Percentiles rank a stretch among this genome's conserved stretches.
These are phyloP conservation scores for Rhizoclosmatium globosum DNA, from an alignment of 192 early-diverging fungal genomes.

Conservation along the genomic window DNA sequence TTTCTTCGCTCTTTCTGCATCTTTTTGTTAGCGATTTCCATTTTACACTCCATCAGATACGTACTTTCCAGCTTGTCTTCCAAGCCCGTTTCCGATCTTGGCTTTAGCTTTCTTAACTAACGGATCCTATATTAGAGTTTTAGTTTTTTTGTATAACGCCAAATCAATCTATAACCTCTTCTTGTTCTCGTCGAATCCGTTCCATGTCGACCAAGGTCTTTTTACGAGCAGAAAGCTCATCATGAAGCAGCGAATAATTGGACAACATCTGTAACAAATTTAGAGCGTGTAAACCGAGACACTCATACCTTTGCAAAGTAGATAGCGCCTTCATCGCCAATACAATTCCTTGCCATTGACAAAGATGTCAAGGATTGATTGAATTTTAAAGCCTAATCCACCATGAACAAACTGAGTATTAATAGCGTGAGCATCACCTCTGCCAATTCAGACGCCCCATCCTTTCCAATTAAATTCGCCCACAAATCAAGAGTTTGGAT, in stretches of 20 bases:
- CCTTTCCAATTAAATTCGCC: constrained; percentile 55
- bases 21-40: background rate
- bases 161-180: constrained; percentile 52
- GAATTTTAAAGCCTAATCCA: constrained; percentile 47
- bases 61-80: constrained; percentile 34
- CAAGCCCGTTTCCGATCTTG: constrained; percentile 26
- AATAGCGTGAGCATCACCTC: constrained; percentile 41
- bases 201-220: constrained; percentile 57
- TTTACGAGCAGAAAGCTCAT: constrained; percentile 47
- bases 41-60: constrained; percentile 29
- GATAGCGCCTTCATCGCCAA: constrained; percentile 58
- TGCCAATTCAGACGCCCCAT: constrained; percentile 55
- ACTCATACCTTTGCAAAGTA: constrained; percentile 53
- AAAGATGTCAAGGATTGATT: constrained; percentile 52
- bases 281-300: constrained; percentile 2
- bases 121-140: constrained; percentile 41
- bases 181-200: constrained; percentile 54
- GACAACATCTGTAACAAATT: constrained; percentile 46
- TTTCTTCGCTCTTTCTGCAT: constrained; percentile 48
- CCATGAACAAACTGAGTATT: background rate
- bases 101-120: constrained; percentile 51
- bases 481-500: constrained; percentile 52
- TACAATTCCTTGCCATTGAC: constrained; percentile 52
- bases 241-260: constrained; percentile 49
- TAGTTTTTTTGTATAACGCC: background rate